Base-by-base conservation (phyloP, 805 yeast species). In the Pichia eremophila region DNA sequence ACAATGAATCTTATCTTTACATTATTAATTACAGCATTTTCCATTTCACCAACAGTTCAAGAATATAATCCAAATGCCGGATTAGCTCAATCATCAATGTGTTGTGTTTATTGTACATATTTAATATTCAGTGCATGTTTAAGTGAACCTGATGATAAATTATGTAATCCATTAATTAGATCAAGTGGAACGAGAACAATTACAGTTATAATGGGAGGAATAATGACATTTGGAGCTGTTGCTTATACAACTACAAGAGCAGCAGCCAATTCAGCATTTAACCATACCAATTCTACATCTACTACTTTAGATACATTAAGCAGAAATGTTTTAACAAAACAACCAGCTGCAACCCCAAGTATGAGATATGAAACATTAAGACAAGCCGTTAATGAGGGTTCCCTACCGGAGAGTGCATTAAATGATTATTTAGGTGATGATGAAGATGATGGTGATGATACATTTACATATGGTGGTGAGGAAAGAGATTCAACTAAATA, bases 231-330 rank as follows among this genome's bases (percentile, higher is more conserved):
- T 60, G 73, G 87, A 45, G 97, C 99, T 0, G 85, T 93, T 53
- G 97, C 97, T 0, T 95, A 93, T 63, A 93, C 99, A 2, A 93
- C 99, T 0, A 89, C 96, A 1, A 77, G 98, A 54, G 99, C 98
- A 0, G 99, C 97, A 6, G 89, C 91, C 2, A 81, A 81, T 50
- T 78, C 85, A 14, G 79, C 83, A 1, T 77, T 79, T 70, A 66
- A 75, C 64, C 74, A 77, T 48, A 49, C 49, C 5, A 29, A 14
- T 29, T 29, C 32, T 4, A 11, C 32, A 29, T 29, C 32, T 3
- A 29, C 32, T 29, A 29, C 32, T 2, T 29, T 29, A 29, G 32
- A 29, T 29, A 29, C 32, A 12, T 29, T 29, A 1, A 29, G 14
- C 8, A 29, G 32, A 12, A 29, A 29, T 11, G 64, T 68, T 43